phyloP scores from a whole-genome alignment of 2,329 filamentous ascomycete species.

The Fusarium xyrophilum region DNA sequence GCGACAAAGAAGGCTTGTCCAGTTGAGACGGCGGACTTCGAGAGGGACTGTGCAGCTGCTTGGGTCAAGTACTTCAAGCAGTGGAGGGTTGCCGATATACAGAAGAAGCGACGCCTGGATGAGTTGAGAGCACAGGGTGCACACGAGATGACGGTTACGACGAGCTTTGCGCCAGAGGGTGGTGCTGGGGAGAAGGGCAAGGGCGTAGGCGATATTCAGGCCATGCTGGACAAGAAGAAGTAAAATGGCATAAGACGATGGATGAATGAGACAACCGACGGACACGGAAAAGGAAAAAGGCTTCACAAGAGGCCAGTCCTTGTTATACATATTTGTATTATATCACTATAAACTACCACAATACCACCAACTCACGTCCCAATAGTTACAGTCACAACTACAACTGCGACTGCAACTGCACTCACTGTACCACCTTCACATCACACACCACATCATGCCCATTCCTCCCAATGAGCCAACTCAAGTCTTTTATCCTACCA shows the following conservation, averaged over 20 bases:
- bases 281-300: slow-evolving; percentile 13
- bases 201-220: slow-evolving; percentile 50
- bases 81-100: slow-evolving; percentile 88
- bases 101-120: slow-evolving; percentile 80
- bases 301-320: slow-evolving; percentile 3
- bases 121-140: slow-evolving; percentile 78
- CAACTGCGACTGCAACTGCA: neutral
- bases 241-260: slow-evolving; percentile 14
- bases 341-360: slow-evolving; percentile 32
- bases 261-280: neutral
- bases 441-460: neutral
- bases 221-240: slow-evolving; percentile 49
- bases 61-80: slow-evolving; percentile 99
- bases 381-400: slow-evolving; percentile 7
- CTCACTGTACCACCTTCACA: slow-evolving; percentile 13
- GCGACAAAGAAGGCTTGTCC: slow-evolving; percentile 52
- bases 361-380: slow-evolving; percentile 25
- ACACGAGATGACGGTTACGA: slow-evolving; percentile 59
- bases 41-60: slow-evolving; percentile 83
- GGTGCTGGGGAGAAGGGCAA: slow-evolving; percentile 43
- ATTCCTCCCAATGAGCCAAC: slow-evolving; percentile 13
- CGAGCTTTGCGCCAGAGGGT: slow-evolving; percentile 48
- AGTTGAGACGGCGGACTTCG: slow-evolving; percentile 64
- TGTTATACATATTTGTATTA: slow-evolving; percentile 33
- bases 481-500: slow-evolving; percentile 40